These are phyloP conservation scores for Thielaviopsis ethacetica DNA, from an alignment of 2,329 filamentous ascomycete species.

Conservation along the genomic window DNA sequence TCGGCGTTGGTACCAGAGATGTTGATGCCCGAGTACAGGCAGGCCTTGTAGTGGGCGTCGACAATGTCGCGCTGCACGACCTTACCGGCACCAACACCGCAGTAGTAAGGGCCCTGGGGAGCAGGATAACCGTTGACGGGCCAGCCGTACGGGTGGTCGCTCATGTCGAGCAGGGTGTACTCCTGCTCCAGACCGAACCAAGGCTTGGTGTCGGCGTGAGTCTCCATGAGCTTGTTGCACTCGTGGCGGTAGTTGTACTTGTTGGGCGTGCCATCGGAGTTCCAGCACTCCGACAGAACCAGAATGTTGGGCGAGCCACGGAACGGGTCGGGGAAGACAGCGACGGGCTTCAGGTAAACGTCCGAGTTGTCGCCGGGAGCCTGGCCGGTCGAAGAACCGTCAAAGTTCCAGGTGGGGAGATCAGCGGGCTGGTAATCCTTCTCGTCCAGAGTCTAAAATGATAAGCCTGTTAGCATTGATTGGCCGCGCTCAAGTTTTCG, in stretches of 20 bases:
- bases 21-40: slow-evolving; percentile 67
- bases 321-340: slow-evolving; percentile 86
- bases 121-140: slow-evolving; percentile 63
- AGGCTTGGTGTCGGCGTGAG: slow-evolving; percentile 64
- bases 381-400: slow-evolving; percentile 79
- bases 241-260: slow-evolving; percentile 98
- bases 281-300: slow-evolving; percentile 89
- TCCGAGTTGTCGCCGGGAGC: slow-evolving; percentile 92
- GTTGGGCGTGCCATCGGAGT: slow-evolving; percentile 86
- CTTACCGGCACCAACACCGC: slow-evolving; percentile 87
- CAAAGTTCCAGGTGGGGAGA: slow-evolving; percentile 39
- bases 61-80: slow-evolving; percentile 97
- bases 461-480: background rate
- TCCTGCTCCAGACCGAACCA: slow-evolving; percentile 99
- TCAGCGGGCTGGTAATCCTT: slow-evolving; percentile 34
- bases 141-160: slow-evolving; percentile 74
- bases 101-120: slow-evolving; percentile 82
- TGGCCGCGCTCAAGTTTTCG: background rate
- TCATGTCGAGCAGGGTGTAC: slow-evolving; percentile 64
- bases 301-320: slow-evolving; percentile 80
- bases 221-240: slow-evolving; percentile 75
- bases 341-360: slow-evolving; percentile 84
- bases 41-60: slow-evolving; percentile 48
- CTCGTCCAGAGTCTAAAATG: slow-evolving; percentile 30
- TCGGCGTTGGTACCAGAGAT: slow-evolving; percentile 98